These are phyloP conservation scores for Cutaneotrichosporon sp. DNA, from an alignment of 1,284 basidiomycete species.

Conservation along the genomic window DNA sequence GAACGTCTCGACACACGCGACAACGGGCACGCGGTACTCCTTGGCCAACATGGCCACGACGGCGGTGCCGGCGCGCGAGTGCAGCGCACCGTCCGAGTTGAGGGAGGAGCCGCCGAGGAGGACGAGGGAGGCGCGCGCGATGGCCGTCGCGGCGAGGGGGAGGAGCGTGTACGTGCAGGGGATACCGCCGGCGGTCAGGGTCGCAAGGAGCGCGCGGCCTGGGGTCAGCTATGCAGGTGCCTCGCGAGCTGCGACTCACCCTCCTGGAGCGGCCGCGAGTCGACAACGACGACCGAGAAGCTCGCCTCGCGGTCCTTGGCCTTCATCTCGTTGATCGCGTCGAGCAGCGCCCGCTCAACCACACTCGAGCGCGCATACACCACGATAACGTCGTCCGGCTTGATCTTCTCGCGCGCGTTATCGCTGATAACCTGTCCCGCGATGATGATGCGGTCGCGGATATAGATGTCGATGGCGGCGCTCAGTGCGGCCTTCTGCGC, in stretches of 20 bases:
- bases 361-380: constrained; percentile 94
- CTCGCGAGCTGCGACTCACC: constrained; percentile 57
- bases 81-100: constrained; percentile 92
- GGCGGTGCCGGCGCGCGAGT: constrained; percentile 91
- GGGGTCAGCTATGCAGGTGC: not conserved
- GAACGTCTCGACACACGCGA: constrained; percentile 98
- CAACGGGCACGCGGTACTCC: constrained; percentile 83
- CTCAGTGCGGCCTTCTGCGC: constrained; percentile 90
- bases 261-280: constrained; percentile 90
- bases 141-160: constrained; percentile 79
- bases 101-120: constrained; percentile 92
- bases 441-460: constrained; percentile 88
- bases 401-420: constrained; percentile 87
- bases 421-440: constrained; percentile 93
- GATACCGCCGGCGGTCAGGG: constrained; percentile 71
- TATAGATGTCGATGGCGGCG: constrained; percentile 87
- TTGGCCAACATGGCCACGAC: constrained; percentile 96
- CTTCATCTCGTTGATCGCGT: constrained; percentile 64
- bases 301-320: constrained; percentile 62
- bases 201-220: constrained; percentile 78
- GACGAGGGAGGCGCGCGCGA: constrained; percentile 76
- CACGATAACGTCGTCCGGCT: constrained; percentile 86
- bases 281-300: constrained; percentile 92
- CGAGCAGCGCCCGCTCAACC: constrained; percentile 84
- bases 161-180: constrained; percentile 90